phyloP scores from a whole-genome alignment of 1,284 basidiomycete genomes.

The Gomphus bonarii region DNA sequence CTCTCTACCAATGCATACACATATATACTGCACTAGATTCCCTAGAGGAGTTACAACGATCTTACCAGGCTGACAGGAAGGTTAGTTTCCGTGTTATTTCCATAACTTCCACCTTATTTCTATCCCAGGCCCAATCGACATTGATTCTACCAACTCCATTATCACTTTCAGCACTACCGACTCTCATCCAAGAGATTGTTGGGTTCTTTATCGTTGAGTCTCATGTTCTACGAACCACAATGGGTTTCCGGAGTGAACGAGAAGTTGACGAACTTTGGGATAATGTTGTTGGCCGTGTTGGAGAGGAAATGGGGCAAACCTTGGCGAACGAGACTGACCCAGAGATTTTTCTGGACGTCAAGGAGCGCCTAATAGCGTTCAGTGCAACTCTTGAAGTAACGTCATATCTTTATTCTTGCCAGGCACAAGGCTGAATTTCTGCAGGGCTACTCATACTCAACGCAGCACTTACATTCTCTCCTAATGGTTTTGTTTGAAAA shows the following conservation, averaged over 20 bases:
- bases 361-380: constrained; percentile 79
- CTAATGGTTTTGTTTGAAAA: constrained; percentile 85
- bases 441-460: constrained; percentile 81
- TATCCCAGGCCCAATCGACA: constrained; percentile 82
- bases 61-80: constrained; percentile 93
- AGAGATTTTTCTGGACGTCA: constrained; percentile 76
- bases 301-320: constrained; percentile 65
- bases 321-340: constrained; percentile 73
- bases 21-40: constrained; percentile 91
- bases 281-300: constrained; percentile 70
- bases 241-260: constrained; percentile 74
- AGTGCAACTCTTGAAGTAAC: constrained; percentile 87
- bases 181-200: constrained; percentile 85
- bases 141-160: constrained; percentile 77
- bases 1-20: constrained; percentile 94
- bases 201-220: constrained; percentile 98
- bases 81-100: constrained; percentile 29
- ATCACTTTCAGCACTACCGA: constrained; percentile 35
- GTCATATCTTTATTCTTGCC: neutral
- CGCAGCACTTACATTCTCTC: constrained; percentile 74
- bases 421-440: constrained; percentile 9
- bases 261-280: constrained; percentile 98
- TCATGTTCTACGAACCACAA: constrained; percentile 84
- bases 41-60: constrained; percentile 80
- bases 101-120: neutral